Conservation (phyloP, 2,329 filamentous ascomycete genomes). For the Alternaria incomplexa region DNA sequence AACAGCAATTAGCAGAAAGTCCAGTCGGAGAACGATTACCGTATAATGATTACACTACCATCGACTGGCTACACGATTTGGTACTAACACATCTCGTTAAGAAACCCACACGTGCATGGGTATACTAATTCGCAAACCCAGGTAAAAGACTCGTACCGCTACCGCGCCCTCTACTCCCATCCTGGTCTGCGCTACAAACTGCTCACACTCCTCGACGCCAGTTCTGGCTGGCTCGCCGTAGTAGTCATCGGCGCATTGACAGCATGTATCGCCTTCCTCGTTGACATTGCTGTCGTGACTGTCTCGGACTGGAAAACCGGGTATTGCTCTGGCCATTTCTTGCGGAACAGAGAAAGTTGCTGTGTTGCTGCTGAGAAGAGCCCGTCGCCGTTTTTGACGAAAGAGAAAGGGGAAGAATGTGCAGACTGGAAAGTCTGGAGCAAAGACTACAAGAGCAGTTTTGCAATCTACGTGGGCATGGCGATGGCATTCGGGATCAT, state of each 20-base stretch:
- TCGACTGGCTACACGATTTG: conserved; percentile 67
- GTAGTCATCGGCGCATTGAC: conserved; percentile 62
- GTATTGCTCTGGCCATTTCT: conserved; percentile 57
- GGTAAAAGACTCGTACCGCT: conserved; percentile 65
- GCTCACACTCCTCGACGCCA: conserved; percentile 55
- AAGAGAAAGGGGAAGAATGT: conserved; percentile 38
- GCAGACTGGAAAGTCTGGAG: conserved; percentile 55
- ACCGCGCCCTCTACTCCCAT: conserved; percentile 53
- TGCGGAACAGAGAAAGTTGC: conserved; percentile 59
- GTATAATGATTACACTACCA: conserved; percentile 68
- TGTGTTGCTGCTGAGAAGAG: conserved; percentile 41
- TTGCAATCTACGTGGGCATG: conserved; percentile 58
- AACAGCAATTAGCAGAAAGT: conserved; percentile 54
- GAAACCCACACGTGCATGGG: neutral
- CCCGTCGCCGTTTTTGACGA: conserved; percentile 18
- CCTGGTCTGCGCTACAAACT: conserved; percentile 52
- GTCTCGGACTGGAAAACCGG: conserved; percentile 64
- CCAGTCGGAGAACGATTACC: conserved; percentile 62
- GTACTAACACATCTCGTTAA: conserved; percentile 34
- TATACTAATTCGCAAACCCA: conserved; percentile 24
- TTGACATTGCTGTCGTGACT: conserved; percentile 62
- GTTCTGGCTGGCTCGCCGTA: conserved; percentile 63
- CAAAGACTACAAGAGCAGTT: conserved; percentile 48
- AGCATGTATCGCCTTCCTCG: conserved; percentile 61
- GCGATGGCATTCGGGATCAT: conserved; percentile 59